Conservation (phyloP, 176 grass and related monocot species). For the Avena eriantha region DNA sequence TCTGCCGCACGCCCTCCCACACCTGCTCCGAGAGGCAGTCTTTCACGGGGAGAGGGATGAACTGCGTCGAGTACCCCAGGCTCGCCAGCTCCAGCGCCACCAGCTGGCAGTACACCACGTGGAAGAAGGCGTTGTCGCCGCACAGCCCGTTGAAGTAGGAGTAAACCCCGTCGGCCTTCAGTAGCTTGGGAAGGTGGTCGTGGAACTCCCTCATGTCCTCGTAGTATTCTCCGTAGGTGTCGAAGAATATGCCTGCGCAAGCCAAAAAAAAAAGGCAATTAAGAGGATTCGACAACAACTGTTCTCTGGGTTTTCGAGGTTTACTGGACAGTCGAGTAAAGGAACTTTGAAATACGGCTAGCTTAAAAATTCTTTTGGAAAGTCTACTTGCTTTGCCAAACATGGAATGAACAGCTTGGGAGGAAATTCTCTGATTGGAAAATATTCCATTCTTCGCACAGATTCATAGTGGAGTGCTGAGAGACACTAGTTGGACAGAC, state of each 20-base stretch:
- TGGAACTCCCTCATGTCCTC: constrained; percentile 92
- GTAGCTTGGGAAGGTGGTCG: constrained; percentile 68
- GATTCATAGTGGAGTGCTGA: neutral
- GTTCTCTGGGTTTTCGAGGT: neutral
- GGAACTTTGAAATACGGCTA: neutral
- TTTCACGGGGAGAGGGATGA: constrained; percentile 87
- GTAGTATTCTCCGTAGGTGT: constrained; percentile 93
- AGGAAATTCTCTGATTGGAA: neutral
- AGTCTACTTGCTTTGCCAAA: neutral
- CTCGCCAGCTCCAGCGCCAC: constrained; percentile 73
- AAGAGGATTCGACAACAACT: neutral
- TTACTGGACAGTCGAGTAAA: neutral
- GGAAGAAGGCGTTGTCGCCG: constrained; percentile 94
- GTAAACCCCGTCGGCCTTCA: constrained; percentile 80
- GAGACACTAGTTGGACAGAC: neutral
- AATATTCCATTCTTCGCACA: neutral
- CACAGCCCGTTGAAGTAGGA: constrained; percentile 98
- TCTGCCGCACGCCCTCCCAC: constrained; percentile 84
- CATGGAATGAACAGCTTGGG: neutral
- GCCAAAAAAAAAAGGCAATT: neutral
- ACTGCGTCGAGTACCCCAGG: constrained; percentile 79
- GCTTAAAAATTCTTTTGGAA: neutral
- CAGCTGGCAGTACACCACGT: constrained; percentile 82
- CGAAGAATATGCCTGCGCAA: constrained; percentile 77
- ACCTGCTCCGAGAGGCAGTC: constrained; percentile 69